Evolutionary conservation across 2,329 filamentous ascomycete genomes (phyloP).

Genomic region (Chaetomium strumarium): DNA sequence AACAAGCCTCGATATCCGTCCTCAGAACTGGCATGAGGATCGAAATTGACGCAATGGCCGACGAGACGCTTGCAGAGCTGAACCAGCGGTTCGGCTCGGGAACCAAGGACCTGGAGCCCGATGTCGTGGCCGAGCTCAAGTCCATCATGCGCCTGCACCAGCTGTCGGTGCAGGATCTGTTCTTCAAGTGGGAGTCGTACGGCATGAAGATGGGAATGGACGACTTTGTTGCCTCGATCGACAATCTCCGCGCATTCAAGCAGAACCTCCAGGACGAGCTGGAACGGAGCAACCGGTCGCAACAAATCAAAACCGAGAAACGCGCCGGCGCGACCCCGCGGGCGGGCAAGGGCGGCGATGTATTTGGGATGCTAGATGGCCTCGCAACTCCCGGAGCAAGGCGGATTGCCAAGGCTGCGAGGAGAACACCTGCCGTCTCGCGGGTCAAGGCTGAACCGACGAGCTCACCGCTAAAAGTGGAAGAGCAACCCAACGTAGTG

Average conservation of each 20-base stretch:
- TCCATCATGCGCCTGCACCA: conserved; percentile 82
- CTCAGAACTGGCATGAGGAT: neutral
- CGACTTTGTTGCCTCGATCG: conserved; percentile 64
- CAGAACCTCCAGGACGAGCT: conserved; percentile 78
- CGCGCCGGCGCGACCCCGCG: conserved; percentile 59
- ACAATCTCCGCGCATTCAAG: conserved; percentile 72
- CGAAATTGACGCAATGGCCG: conserved; percentile 31
- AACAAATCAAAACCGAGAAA: conserved; percentile 59
- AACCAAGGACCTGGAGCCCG: conserved; percentile 60
- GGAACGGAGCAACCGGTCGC: conserved; percentile 64
- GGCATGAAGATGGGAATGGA: conserved; percentile 89
- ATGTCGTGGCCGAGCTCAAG: conserved; percentile 74
- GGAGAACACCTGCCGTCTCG: conserved; percentile 42
- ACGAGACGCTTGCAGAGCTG: conserved; percentile 36
- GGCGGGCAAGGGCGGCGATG: conserved; percentile 53
- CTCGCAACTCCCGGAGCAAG: conserved; percentile 52
- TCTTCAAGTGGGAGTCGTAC: conserved; percentile 99
- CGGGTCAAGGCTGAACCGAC: conserved; percentile 40
- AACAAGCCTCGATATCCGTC: neutral
- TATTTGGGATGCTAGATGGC: conserved; percentile 78
- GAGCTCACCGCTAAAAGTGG: conserved; percentile 36
- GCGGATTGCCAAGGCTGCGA: conserved; percentile 36
- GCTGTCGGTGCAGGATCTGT: conserved; percentile 77
- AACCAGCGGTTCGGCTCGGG: conserved; percentile 50
- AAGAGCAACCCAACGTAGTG: conserved; percentile 36